Conservation (phyloP, 2,329 filamentous ascomycete species). For the Aureobasidium sp. region DNA sequence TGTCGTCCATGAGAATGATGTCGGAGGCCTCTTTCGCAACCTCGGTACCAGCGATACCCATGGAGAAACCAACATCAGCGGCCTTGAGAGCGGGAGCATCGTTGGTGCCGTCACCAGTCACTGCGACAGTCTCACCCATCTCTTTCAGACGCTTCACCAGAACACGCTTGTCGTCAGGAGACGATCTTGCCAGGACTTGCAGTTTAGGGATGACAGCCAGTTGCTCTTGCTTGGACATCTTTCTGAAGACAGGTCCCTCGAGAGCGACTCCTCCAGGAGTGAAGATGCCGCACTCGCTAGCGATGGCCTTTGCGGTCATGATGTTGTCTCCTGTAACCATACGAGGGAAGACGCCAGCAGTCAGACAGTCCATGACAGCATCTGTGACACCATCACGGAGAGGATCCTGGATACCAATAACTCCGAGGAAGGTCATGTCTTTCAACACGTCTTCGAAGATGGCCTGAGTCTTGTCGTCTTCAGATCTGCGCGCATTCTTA, state of each 20-base stretch:
- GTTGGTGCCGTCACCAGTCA: constrained; percentile 59
- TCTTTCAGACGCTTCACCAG: constrained; percentile 56
- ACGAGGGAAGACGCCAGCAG: constrained; percentile 61
- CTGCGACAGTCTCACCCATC: constrained; percentile 57
- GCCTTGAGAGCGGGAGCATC: constrained; percentile 58
- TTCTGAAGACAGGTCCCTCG: constrained; percentile 37
- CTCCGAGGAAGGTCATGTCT: constrained; percentile 63
- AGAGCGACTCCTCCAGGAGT: constrained; percentile 34
- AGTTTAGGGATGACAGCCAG: constrained; percentile 51
- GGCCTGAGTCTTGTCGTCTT: constrained; percentile 54
- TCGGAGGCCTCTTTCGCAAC: constrained; percentile 54
- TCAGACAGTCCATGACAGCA: constrained; percentile 58
- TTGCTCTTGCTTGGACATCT: constrained; percentile 36
- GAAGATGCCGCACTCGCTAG: constrained; percentile 61
- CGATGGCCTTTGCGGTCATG: constrained; percentile 64
- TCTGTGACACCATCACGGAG: constrained; percentile 58
- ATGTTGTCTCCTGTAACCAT: constrained; percentile 70
- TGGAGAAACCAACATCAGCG: constrained; percentile 59
- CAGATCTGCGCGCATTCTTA: constrained; percentile 45
- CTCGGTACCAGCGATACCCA: constrained; percentile 59
- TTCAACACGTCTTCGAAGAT: constrained; percentile 60
- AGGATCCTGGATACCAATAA: constrained; percentile 69
- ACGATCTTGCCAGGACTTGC: constrained; percentile 60
- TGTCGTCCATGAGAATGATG: constrained; percentile 55
- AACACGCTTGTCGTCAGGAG: constrained; percentile 59